Evolutionary conservation across 495 filamentous ascomycete genomes (phyloP), one percentile per base, ranked within the genome.

Genomic region (Penicillium paxilli): DNA sequence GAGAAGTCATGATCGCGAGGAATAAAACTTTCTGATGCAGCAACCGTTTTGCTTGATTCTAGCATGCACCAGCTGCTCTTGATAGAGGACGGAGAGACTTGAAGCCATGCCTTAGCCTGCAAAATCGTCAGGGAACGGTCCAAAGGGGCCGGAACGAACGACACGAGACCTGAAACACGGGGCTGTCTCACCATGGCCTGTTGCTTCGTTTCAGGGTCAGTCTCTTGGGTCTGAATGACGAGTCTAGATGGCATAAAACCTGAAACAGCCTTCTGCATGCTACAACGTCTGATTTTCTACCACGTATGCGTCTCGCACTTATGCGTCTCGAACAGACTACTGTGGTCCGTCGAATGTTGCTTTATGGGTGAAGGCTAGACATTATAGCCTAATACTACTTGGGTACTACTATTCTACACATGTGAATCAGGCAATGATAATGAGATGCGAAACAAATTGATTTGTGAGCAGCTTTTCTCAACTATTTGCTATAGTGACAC

Each of bases 401-500:
- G n/a, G n/a, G n/a, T n/a, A n/a, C n/a, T n/a, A n/a, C n/a, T n/a
- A n/a, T n/a, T n/a, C n/a, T n/a, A n/a, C n/a, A n/a, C n/a, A n/a
- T n/a, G n/a, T n/a, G n/a, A n/a, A n/a, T n/a, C n/a, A n/a, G n/a
- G n/a, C n/a, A n/a, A n/a, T n/a, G n/a, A n/a, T n/a, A n/a, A n/a
- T n/a, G n/a, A n/a, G n/a, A n/a, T n/a, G n/a, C n/a, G n/a, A n/a
- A 37, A 4, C 6, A 14, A 42, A 80, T 45, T 10, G 40, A 52
- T 52, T 45, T 21, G 26, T 22, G 40, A 44, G 44, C 40, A n/a
- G 30, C 44, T 45, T n/a, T 28, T 23, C 20, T 8, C 21, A n/a
- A 32, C 45, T 44, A 44, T 44, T 12, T 49, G 49, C 52, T 35
- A 22, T 22, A 3, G 23, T 23, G 40, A 3, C 7, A 21, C 9